Conservation (phyloP, 257 asterid species). For the Solanum dulcamara region DNA sequence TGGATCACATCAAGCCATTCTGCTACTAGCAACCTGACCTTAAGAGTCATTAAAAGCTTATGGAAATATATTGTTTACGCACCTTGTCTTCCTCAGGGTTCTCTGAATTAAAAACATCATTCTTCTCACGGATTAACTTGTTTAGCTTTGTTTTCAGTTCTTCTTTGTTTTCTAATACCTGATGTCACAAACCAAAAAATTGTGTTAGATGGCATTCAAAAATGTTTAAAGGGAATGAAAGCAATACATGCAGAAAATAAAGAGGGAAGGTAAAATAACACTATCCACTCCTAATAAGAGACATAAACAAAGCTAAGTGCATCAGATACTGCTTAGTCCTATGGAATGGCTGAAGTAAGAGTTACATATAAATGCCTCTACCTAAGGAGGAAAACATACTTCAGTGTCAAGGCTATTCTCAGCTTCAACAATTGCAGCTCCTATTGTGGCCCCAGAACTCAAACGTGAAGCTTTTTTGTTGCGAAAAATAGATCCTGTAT, state of each 20-base stretch:
- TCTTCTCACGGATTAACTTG: constrained; percentile 66
- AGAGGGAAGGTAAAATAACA: not conserved
- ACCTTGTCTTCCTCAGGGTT: constrained; percentile 87
- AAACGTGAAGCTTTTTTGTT: constrained; percentile 52
- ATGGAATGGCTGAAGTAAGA: constrained; percentile 8
- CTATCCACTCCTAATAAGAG: not conserved
- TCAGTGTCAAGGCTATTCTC: constrained; percentile 67
- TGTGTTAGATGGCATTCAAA: not conserved
- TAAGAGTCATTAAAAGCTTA: not conserved
- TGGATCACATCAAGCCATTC: not conserved
- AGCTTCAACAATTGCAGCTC: constrained; percentile 94
- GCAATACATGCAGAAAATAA: not conserved
- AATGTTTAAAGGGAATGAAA: not conserved
- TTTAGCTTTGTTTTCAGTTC: constrained; percentile 72
- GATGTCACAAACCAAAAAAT: not conserved
- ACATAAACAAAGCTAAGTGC: not conserved
- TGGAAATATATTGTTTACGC: not conserved
- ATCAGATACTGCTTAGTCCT: constrained; percentile 1
- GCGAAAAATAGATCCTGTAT: constrained; percentile 13
- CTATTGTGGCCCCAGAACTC: constrained; percentile 61
- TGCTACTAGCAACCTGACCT: not conserved
- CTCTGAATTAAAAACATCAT: constrained; percentile 67
- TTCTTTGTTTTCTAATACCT: constrained; percentile 67
- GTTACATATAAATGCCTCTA: constrained; percentile 20
- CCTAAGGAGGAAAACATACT: constrained; percentile 50